phyloP scores from a whole-genome alignment of 768 basidiomycete genomes.

The Phlebiopsis flavidoalba region DNA sequence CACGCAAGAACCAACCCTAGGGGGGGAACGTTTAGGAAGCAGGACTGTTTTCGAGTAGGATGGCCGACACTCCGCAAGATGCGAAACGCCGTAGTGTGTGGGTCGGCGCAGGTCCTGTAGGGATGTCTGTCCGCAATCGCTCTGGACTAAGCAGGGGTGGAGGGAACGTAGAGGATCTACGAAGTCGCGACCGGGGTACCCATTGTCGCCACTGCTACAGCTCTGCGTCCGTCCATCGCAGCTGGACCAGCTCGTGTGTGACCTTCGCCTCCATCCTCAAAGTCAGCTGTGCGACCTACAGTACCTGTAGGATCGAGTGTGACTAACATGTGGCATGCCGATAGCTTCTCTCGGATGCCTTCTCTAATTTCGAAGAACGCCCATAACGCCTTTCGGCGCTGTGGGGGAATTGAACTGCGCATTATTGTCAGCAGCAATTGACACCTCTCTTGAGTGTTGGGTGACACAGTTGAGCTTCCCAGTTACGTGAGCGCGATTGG shows the following conservation, averaged over 20 bases:
- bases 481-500: no score
- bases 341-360: no score
- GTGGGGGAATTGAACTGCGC: no score
- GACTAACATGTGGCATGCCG: no score
- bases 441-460: no score
- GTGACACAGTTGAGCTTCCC: no score
- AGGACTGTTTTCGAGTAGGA: neutral
- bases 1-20: neutral
- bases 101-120: slow-evolving; percentile 93
- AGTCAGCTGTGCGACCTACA: slow-evolving; percentile 49
- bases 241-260: slow-evolving; percentile 23
- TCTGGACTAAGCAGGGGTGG: slow-evolving; percentile 86
- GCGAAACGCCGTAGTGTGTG: slow-evolving; percentile 55
- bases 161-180: slow-evolving; percentile 67
- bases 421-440: no score
- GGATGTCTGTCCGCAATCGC: slow-evolving; percentile 85
- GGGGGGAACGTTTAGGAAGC: neutral
- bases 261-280: slow-evolving; percentile 73
- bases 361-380: no score
- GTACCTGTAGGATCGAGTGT: no score
- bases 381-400: no score
- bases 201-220: neutral
- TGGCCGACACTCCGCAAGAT: neutral
- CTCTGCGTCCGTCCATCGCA: neutral
- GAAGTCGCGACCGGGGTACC: slow-evolving; percentile 81